Evolutionary conservation across 441 rosid genomes (phyloP).

Genomic region (Gossypium aridum): DNA sequence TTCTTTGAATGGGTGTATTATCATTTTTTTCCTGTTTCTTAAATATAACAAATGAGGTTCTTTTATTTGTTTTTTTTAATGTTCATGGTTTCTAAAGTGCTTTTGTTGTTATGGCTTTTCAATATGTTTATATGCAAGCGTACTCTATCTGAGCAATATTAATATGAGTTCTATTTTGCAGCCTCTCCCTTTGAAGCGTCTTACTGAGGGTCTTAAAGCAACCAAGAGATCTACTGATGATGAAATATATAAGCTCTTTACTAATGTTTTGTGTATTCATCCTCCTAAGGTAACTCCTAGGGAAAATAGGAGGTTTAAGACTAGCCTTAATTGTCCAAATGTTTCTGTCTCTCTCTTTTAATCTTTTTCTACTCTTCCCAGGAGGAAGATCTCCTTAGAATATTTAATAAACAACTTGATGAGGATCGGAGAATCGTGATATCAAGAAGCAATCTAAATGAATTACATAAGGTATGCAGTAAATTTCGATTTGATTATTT

Average conservation of each 20-base stretch:
- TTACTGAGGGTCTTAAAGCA: slow-evolving; percentile 64
- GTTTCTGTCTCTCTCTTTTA: not conserved
- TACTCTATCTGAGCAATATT: not conserved
- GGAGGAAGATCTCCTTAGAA: slow-evolving; percentile 73
- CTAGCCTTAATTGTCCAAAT: not conserved
- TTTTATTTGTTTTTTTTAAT: not conserved
- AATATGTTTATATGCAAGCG: not conserved
- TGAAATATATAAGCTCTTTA: slow-evolving; percentile 69
- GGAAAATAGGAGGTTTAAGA: not conserved
- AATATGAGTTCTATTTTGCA: slow-evolving; percentile 29
- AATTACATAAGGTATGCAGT: slow-evolving; percentile 65
- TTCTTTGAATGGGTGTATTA: not conserved
- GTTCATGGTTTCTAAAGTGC: not conserved
- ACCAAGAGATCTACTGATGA: slow-evolving; percentile 51
- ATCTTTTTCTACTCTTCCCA: slow-evolving; percentile 23
- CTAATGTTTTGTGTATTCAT: slow-evolving; percentile 54
- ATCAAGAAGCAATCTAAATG: slow-evolving; percentile 78
- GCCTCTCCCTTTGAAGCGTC: slow-evolving; percentile 77
- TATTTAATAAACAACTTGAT: slow-evolving; percentile 84
- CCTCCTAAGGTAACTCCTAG: slow-evolving; percentile 61
- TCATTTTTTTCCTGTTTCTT: not conserved
- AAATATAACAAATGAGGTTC: not conserved
- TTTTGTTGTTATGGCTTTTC: not conserved
- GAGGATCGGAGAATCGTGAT: slow-evolving; percentile 84
- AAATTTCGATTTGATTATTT: slow-evolving; percentile 10